phyloP scores from a whole-genome alignment of 176 grass and related monocot species.

The Pontederia paniculata region DNA sequence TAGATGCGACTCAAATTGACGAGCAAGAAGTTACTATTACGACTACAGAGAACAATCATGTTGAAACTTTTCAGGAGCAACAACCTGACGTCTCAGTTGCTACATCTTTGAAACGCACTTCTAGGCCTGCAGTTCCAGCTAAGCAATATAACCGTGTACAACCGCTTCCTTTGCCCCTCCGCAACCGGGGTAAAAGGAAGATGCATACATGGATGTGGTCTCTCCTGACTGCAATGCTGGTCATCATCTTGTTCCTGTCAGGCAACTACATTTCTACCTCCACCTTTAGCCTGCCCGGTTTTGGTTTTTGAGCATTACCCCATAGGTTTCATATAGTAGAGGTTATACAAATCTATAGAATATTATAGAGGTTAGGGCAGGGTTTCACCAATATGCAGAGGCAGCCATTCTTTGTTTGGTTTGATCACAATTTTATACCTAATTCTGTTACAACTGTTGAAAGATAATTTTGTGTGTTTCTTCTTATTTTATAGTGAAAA shows the following conservation, averaged over 20 bases:
- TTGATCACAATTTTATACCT: not conserved
- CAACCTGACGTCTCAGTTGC: slow-evolving; percentile 10
- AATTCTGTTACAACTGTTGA: not conserved
- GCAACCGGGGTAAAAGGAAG: slow-evolving; percentile 49
- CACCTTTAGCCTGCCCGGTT: slow-evolving; percentile 23
- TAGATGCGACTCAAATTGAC: not conserved
- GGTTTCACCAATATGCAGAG: not conserved
- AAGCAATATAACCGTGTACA: slow-evolving; percentile 57
- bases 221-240: slow-evolving; percentile 23
- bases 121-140: slow-evolving; percentile 20
- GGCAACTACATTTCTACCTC: slow-evolving; percentile 43
- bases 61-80: slow-evolving; percentile 23
- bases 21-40: slow-evolving; percentile 16
- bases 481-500: too few species aligned
- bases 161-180: slow-evolving; percentile 54
- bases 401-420: slow-evolving; percentile 7
- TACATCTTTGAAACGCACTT: slow-evolving; percentile 13
- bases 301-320: not conserved
- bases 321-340: not conserved
- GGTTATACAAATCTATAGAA: not conserved
- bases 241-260: slow-evolving; percentile 43
- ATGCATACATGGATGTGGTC: slow-evolving; percentile 48
- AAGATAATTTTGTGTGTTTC: not conserved
- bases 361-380: not conserved
- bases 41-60: slow-evolving; percentile 21